These are phyloP conservation scores for Penicillium glabrum DNA, from an alignment of 2,329 filamentous ascomycete species.

Conservation along the genomic window DNA sequence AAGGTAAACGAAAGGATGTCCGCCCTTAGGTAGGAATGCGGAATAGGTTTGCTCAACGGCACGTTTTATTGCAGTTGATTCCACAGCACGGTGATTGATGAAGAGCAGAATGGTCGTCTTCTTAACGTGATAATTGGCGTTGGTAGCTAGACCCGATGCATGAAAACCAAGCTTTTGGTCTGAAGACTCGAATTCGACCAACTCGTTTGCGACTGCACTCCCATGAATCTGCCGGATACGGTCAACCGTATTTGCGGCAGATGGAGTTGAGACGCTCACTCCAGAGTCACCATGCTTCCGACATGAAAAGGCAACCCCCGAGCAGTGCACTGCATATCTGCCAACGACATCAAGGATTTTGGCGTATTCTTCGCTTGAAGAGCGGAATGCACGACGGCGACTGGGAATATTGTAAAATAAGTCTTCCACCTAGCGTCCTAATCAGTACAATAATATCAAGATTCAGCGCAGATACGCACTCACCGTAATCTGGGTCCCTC, in stretches of 20 bases:
- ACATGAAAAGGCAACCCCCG: constrained; percentile 89
- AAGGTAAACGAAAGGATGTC: constrained; percentile 91
- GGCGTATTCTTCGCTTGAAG: constrained; percentile 89
- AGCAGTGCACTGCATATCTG: constrained; percentile 88
- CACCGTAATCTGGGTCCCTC: constrained; percentile 88
- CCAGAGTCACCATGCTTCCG: constrained; percentile 92
- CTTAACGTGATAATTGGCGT: constrained; percentile 93
- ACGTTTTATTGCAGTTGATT: constrained; percentile 84
- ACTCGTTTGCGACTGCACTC: constrained; percentile 78
- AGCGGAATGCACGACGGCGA: constrained; percentile 83
- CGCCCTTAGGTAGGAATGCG: constrained; percentile 84
- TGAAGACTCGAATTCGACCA: constrained; percentile 71
- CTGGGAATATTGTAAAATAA: constrained; percentile 96
- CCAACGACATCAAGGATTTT: constrained; percentile 96
- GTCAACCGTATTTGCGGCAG: constrained; percentile 70
- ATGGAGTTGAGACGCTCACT: constrained; percentile 75
- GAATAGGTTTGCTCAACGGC: constrained; percentile 88
- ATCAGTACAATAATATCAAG: neutral
- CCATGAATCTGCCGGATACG: constrained; percentile 90
- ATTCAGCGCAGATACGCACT: constrained; percentile 8
- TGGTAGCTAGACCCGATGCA: constrained; percentile 78
- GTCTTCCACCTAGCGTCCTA: constrained; percentile 68
- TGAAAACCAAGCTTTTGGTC: constrained; percentile 82
- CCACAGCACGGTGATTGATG: constrained; percentile 94
- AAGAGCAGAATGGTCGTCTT: constrained; percentile 85